These are phyloP conservation scores for Colletotrichum sp. DNA, from an alignment of 2,329 filamentous ascomycete species.

Conservation along the genomic window DNA sequence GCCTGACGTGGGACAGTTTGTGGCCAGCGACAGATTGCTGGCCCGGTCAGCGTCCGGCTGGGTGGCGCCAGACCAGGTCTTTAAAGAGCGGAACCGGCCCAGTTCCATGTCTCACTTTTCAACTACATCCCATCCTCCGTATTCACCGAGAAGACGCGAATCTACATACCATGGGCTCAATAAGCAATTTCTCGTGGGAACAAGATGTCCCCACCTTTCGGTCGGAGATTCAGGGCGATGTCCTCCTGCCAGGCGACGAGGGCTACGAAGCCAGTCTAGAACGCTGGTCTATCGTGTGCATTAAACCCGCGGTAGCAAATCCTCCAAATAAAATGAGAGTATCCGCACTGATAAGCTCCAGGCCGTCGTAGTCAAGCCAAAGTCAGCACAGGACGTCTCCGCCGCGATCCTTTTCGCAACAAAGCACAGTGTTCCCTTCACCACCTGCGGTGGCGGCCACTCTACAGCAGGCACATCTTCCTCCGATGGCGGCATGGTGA, in stretches of 20 bases:
- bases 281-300: constrained; percentile 41
- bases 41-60: background rate
- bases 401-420: constrained; percentile 48
- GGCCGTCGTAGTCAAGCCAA: constrained; percentile 51
- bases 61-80: rapidly evolving
- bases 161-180: background rate
- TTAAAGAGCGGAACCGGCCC: rapidly evolving
- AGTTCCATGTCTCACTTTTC: background rate
- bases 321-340: background rate
- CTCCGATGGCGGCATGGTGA: constrained; percentile 58
- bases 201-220: background rate
- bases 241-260: constrained; percentile 36
- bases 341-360: constrained; percentile 19
- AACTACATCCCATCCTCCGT: background rate
- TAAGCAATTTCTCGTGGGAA: background rate
- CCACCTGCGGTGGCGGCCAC: constrained; percentile 61
- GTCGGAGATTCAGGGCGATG: constrained; percentile 23
- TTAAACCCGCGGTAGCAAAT: constrained; percentile 34
- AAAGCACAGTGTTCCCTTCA: constrained; percentile 50
- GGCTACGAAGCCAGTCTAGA: constrained; percentile 38
- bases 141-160: background rate
- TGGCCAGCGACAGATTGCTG: background rate
- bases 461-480: constrained; percentile 53
- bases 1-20: background rate
- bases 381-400: constrained; percentile 42